Percentiles rank a stretch among this genome's conserved stretches.
Evolutionary conservation across 1,139 yeast genomes (phyloP).

Genomic region (Pichia sp.): DNA sequence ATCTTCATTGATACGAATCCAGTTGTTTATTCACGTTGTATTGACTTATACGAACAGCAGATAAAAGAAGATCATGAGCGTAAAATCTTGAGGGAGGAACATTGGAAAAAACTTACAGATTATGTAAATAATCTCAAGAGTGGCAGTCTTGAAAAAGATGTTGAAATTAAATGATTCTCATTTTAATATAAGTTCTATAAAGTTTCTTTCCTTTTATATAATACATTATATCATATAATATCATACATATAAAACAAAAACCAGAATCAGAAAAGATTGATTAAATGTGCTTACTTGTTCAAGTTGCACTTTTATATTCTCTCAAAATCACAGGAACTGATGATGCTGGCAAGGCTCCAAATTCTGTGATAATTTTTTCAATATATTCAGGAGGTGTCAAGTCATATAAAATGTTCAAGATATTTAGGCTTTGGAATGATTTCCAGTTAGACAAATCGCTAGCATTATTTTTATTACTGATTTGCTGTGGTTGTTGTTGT

Average conservation of each 20-base stretch:
- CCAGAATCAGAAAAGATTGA: no score
- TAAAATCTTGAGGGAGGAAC: conserved; percentile 56
- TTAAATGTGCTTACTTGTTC: no score
- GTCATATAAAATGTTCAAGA: conserved; percentile 84
- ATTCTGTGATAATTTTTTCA: conserved; percentile 90
- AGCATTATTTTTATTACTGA: conserved; percentile 21
- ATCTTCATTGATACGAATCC: conserved; percentile 94
- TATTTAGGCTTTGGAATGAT: conserved; percentile 52
- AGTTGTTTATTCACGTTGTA: conserved; percentile 84
- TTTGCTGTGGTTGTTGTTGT: no score
- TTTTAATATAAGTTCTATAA: no score
- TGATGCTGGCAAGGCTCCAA: conserved; percentile 94
- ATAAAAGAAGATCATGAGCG: conserved; percentile 57
- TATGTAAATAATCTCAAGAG: conserved; percentile 39
- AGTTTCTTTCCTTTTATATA: no score
- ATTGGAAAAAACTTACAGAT: conserved; percentile 67
- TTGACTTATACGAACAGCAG: conserved; percentile 72
- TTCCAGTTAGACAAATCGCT: conserved; percentile 58
- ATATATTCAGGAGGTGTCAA: conserved; percentile 91
- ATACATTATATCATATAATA: no score
- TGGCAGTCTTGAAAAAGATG: conserved; percentile 18
- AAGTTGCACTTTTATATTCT: conserved; percentile 67
- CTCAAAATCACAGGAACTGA: conserved; percentile 94
- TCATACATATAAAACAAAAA: no score
- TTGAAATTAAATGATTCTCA: conserved; percentile 19